Percentiles rank a stretch among this genome's conserved stretches.
Conservation (phyloP, 257 asterid species). For the Nicotiana attenuata region DNA sequence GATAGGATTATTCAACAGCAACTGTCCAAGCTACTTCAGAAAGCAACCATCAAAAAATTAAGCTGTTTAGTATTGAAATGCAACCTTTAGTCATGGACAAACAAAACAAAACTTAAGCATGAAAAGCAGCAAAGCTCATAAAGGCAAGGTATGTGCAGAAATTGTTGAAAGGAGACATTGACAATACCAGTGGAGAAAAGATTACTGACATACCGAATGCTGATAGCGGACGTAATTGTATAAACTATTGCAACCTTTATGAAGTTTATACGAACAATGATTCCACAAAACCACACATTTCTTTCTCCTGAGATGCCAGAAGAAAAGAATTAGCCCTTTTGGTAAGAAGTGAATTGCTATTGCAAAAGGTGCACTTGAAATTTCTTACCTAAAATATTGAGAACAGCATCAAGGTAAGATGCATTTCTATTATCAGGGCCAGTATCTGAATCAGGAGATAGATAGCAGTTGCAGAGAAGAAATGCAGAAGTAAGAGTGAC, state of each 20-base stretch:
- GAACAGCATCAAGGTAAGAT: slow-evolving; percentile 53
- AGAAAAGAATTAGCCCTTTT: neutral
- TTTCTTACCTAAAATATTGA: slow-evolving; percentile 42
- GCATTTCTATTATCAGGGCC: slow-evolving; percentile 35
- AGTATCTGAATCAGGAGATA: slow-evolving; percentile 36
- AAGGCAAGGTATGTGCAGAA: neutral
- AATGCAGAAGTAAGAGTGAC: slow-evolving; percentile 37
- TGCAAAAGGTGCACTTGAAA: neutral
- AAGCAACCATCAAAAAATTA: neutral
- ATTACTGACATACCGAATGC: slow-evolving; percentile 40
- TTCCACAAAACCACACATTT: slow-evolving; percentile 43
- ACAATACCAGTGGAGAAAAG: neutral
- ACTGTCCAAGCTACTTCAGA: neutral
- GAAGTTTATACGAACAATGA: slow-evolving; percentile 35
- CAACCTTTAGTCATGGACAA: neutral
- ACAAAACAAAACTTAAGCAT: neutral
- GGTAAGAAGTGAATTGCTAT: neutral
- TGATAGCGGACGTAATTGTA: slow-evolving; percentile 52
- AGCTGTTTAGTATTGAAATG: neutral
- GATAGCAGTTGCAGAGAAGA: slow-evolving; percentile 52
- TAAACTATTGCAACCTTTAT: slow-evolving; percentile 57
- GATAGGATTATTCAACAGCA: neutral
- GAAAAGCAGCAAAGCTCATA: neutral
- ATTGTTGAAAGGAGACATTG: neutral
- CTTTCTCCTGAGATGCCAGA: slow-evolving; percentile 41